A percentile compares a stretch with the other conserved stretches of the same genome.
phyloP scores from a whole-genome alignment of 1,284 basidiomycete species.

The Trichosporon ovoides region DNA sequence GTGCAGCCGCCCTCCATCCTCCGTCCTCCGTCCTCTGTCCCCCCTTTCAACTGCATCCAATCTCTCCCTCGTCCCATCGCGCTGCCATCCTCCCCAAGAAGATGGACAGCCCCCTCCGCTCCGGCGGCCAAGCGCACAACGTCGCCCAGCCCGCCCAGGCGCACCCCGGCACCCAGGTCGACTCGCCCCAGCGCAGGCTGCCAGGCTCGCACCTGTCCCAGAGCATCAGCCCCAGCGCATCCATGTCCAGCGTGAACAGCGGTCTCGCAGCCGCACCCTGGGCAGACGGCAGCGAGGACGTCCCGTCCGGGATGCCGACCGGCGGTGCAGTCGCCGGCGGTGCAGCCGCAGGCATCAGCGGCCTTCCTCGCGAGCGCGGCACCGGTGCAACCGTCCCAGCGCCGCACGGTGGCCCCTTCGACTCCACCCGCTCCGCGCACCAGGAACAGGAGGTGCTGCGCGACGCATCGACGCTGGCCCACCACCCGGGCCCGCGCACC shows the following conservation, averaged over 20 bases:
- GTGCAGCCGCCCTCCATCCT: no score
- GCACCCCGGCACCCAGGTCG: no score
- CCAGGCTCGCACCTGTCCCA: neutral
- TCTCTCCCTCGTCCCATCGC: no score
- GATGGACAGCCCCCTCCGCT: no score
- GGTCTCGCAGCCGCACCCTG: neutral
- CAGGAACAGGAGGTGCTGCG: neutral
- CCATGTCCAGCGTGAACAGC: conserved; percentile 1
- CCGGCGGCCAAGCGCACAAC: no score
- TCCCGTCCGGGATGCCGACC: neutral
- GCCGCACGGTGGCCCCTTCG: neutral
- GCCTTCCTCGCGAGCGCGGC: neutral
- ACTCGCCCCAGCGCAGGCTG: no score
- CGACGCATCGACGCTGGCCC: neutral
- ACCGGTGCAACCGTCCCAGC: neutral
- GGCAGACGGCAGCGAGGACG: neutral
- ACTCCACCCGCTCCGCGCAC: neutral
- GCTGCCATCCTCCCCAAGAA: no score
- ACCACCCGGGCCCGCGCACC: neutral
- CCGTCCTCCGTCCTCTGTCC: no score
- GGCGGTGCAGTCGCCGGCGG: neutral
- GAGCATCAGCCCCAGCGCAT: conserved; percentile 2
- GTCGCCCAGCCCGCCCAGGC: no score
- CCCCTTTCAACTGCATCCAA: no score
- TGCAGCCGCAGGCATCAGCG: neutral